Evolutionary conservation across 1,284 basidiomycete genomes (phyloP), one percentile per base, ranked within the genome.

Genomic region (Lignosus rhinocerotis): DNA sequence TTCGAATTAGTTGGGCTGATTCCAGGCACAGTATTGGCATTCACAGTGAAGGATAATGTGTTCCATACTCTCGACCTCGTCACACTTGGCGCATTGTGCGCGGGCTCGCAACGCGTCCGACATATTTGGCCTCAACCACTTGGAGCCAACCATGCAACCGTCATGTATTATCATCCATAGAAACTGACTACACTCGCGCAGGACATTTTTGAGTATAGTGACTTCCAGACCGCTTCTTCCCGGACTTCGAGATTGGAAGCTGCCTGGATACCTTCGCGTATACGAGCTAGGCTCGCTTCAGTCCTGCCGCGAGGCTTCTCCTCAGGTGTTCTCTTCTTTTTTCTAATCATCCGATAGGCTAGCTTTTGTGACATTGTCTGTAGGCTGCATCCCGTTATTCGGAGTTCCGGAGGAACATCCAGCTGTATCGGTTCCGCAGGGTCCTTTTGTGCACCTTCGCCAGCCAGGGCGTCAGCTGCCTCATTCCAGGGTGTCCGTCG

Each of bases 91-190:
- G 59, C 76, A 77, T 4, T 5, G 31, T 0, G 58, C 69, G 41
- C 69, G 38, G 1, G 69, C 58, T 51, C 71, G 66, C n/a, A 62
- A 21, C 6, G 59, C 65, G 0, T 55, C 61, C 0, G 68, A 61
- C 14, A 72, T 67, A 0, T 66, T 58, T 3, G 54, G 25, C 0
- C 55, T 17, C 1, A 52, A 42, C 75, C 75, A 76, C 62, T 70
- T 70, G 0, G 47, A 34, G 0, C 77, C 75, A 0, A 69, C 45
- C 42, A 63, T 67, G 39, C 70, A 69, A 0, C 69, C 69, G 25
- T 71, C 65, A 49, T 77, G 75, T 6, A 70, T 68, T 0, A 56
- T 21, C 47, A 59, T 72, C 73, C 73, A 77, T 6, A 75, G 42
- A 62, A 73, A 76, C 48, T 68, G 61, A 6, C 63, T 21, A 0